These are phyloP conservation scores for Trichoderma atroviride DNA, from an alignment of 2,329 filamentous ascomycete species.

Conservation along the genomic window DNA sequence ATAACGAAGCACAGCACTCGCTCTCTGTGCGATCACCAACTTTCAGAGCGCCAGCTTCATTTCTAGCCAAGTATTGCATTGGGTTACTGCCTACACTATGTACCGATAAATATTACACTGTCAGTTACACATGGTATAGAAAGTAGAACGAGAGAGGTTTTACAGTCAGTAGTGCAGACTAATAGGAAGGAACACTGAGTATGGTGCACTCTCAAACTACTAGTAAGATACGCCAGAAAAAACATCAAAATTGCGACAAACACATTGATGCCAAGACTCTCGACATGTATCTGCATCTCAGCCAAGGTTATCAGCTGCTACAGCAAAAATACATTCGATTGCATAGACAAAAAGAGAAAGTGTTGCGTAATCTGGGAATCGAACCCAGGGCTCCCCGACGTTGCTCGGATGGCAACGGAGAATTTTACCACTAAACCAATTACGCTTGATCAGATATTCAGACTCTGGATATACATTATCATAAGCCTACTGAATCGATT, in stretches of 20 bases:
- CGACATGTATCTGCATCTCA: not conserved
- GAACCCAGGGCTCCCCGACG: slow-evolving; percentile 42
- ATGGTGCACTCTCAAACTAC: not conserved
- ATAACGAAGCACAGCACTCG: not conserved
- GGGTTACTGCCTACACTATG: no score
- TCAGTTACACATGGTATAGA: not conserved
- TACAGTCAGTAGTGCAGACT: not conserved
- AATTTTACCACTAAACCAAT: slow-evolving; percentile 44
- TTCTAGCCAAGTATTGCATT: not conserved
- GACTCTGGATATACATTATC: not conserved
- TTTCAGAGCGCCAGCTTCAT: not conserved
- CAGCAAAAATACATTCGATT: not conserved
- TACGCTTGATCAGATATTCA: slow-evolving; percentile 30
- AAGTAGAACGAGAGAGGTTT: not conserved
- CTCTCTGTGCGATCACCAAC: not conserved
- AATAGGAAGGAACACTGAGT: not conserved
- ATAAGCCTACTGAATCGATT: not conserved
- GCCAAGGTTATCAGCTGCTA: not conserved
- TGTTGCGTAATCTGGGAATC: slow-evolving; percentile 41
- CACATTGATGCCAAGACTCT: not conserved
- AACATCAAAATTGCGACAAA: not conserved
- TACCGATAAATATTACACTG: not conserved
- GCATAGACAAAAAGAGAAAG: slow-evolving; percentile 25
- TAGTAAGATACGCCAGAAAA: not conserved
- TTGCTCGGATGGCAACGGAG: slow-evolving; percentile 40